Percentiles rank a stretch among this genome's conserved stretches.
These are phyloP conservation scores for Tuber microsphaerosporum DNA, from an alignment of 495 filamentous ascomycete genomes.

Conservation along the genomic window DNA sequence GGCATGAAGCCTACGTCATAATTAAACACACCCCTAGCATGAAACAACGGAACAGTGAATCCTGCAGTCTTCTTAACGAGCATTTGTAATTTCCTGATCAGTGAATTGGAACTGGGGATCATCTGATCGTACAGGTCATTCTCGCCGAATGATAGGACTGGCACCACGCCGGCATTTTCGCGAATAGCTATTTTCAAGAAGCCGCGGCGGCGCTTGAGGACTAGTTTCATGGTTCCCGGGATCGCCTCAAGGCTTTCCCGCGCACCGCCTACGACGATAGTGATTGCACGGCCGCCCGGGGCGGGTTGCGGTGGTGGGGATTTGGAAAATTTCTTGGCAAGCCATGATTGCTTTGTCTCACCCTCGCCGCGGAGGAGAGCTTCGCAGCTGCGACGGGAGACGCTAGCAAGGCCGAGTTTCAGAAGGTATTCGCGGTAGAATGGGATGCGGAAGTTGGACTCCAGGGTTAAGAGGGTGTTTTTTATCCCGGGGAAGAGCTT, in stretches of 20 bases:
- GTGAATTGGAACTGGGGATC: conserved; percentile 59
- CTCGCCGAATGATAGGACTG: conserved; percentile 86
- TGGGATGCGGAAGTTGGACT: conserved; percentile 88
- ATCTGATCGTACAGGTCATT: conserved; percentile 93
- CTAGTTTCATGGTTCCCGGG: conserved; percentile 64
- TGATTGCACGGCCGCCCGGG: conserved; percentile 69
- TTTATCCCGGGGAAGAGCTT: conserved; percentile 92
- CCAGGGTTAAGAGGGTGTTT: conserved; percentile 83
- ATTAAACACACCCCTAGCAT: conserved; percentile 89
- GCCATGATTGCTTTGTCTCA: conserved; percentile 9
- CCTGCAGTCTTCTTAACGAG: conserved; percentile 72
- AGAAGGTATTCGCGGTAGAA: conserved; percentile 90
- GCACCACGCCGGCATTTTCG: conserved; percentile 83
- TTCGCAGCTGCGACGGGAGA: conserved; percentile 83
- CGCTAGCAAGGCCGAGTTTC: conserved; percentile 74
- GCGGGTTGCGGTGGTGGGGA: neutral
- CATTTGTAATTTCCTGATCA: conserved; percentile 69
- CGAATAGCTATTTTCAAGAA: conserved; percentile 89
- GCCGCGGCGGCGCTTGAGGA: conserved; percentile 76
- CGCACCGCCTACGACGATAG: conserved; percentile 90
- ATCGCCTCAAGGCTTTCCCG: conserved; percentile 81
- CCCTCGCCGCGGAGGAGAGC: conserved; percentile 55
- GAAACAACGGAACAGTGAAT: conserved; percentile 88
- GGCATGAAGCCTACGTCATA: conserved; percentile 96
- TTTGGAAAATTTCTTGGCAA: conserved; percentile 6